These are phyloP conservation scores for Priceomyces haplophilus DNA, from an alignment of 805 yeast species.

Conservation along the genomic window DNA sequence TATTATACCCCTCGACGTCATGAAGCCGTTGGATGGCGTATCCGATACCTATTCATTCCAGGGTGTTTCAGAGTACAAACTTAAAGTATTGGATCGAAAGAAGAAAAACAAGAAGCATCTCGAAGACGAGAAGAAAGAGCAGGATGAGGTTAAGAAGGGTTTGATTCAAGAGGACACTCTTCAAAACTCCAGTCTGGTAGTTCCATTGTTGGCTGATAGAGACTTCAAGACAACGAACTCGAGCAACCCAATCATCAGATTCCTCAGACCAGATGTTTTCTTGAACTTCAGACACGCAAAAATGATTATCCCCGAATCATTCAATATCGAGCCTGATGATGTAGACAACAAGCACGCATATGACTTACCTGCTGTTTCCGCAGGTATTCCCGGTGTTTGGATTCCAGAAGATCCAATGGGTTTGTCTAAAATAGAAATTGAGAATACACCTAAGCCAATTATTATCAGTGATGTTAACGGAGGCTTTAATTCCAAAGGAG, in stretches of 20 bases:
- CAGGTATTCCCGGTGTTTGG: conserved; percentile 79
- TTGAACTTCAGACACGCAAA: conserved; percentile 41
- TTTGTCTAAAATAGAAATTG: conserved; percentile 59
- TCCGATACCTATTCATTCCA: conserved; percentile 57
- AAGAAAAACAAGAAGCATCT: conserved; percentile 5
- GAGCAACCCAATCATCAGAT: conserved; percentile 47
- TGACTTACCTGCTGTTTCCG: conserved; percentile 69
- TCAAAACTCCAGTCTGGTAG: conserved; percentile 9
- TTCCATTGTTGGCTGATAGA: conserved; percentile 74
- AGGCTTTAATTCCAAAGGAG: conserved; percentile 40
- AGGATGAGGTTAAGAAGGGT: conserved; percentile 4
- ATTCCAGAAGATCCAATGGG: conserved; percentile 90
- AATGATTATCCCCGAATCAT: conserved; percentile 32
- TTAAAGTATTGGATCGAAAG: conserved; percentile 27
- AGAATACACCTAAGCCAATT: conserved; percentile 52
- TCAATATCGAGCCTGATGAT: conserved; percentile 34
- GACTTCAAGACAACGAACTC: conserved; percentile 36
- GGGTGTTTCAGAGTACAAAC: conserved; percentile 32
- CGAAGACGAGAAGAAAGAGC: conserved; percentile 12
- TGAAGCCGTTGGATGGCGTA: conserved; percentile 74
- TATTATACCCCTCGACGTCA: conserved; percentile 64
- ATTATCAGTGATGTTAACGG: conserved; percentile 70
- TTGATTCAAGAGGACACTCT: conserved; percentile 11
- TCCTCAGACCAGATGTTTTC: conserved; percentile 59
- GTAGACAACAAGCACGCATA: conserved; percentile 62